Conservation (phyloP, 331 rosid species). For the Telfairia occidentalis region DNA sequence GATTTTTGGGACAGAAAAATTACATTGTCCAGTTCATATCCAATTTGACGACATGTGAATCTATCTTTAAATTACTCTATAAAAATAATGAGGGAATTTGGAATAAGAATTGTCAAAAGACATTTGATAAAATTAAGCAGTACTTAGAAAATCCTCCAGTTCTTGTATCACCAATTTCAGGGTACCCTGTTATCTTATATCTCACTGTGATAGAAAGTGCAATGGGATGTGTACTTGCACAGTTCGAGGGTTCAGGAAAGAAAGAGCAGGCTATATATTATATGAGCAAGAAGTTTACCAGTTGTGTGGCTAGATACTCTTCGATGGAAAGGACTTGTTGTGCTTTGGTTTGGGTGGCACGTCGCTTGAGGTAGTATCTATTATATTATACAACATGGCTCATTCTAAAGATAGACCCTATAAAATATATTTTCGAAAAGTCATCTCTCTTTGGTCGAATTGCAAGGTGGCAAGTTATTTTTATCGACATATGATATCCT, state of each 20-base stretch:
- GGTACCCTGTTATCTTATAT: not conserved
- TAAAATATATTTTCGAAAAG: too few relatives aligned
- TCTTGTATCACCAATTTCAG: not conserved
- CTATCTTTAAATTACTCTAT: not conserved
- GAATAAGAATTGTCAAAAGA: not conserved
- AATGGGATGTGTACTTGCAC: not conserved
- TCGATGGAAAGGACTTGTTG: not conserved
- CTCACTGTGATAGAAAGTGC: not conserved
- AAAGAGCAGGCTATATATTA: not conserved
- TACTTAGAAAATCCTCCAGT: not conserved
- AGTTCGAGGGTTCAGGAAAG: not conserved
- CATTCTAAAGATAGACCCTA: not conserved
- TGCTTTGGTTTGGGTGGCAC: not conserved
- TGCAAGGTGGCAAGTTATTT: not conserved
- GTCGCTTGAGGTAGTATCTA: not conserved
- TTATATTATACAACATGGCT: not conserved
- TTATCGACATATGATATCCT: not conserved
- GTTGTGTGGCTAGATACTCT: not conserved
- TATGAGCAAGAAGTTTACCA: not conserved
- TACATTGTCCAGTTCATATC: not conserved
- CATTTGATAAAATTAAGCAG: not conserved
- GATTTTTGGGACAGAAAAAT: not conserved
- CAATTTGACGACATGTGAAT: not conserved
- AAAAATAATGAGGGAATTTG: not conserved
- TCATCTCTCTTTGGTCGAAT: not conserved